These are phyloP conservation scores for Martensiomyces pterosporus DNA, from an alignment of 192 early-diverging fungal genomes.

Conservation along the genomic window DNA sequence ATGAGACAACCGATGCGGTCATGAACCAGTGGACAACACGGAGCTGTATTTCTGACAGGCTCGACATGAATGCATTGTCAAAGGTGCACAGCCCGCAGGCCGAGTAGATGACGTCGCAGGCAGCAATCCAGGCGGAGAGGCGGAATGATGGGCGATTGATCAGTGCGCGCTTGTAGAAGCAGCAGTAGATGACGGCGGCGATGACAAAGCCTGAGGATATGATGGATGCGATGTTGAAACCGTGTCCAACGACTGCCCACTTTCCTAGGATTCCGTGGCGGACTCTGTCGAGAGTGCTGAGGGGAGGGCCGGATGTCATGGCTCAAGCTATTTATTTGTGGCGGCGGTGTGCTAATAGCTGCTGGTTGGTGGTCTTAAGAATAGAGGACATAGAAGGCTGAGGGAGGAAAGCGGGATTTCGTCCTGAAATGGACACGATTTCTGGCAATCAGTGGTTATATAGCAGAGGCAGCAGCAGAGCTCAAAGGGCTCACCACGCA, in stretches of 20 bases:
- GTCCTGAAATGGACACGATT: too few species aligned
- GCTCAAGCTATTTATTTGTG: too few species aligned
- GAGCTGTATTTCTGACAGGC: constrained; percentile 23
- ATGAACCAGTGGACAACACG: constrained; percentile 44
- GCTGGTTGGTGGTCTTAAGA: too few species aligned
- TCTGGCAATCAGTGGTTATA: too few species aligned
- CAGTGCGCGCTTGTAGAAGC: neutral
- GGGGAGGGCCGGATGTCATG: too few species aligned
- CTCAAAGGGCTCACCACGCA: too few species aligned
- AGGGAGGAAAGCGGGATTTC: too few species aligned
- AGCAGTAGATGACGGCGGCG: neutral
- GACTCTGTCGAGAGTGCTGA: too few species aligned
- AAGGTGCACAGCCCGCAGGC: constrained; percentile 34
- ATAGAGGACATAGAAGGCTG: too few species aligned
- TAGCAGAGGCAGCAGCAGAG: too few species aligned
- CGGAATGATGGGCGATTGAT: constrained; percentile 19
- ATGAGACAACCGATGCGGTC: constrained; percentile 27
- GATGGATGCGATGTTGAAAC: constrained; percentile 38
- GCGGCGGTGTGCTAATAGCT: too few species aligned
- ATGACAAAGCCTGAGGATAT: constrained; percentile 23
- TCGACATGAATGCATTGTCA: constrained; percentile 32
- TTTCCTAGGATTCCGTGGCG: constrained; percentile 38
- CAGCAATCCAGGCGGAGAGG: constrained; percentile 28
- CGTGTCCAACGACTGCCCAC: constrained; percentile 38
- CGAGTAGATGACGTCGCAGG: constrained; percentile 37